Percentiles rank a stretch among this genome's conserved stretches.
Evolutionary conservation across 345 rosid species (phyloP).

Genomic region (Theobroma cacao): DNA sequence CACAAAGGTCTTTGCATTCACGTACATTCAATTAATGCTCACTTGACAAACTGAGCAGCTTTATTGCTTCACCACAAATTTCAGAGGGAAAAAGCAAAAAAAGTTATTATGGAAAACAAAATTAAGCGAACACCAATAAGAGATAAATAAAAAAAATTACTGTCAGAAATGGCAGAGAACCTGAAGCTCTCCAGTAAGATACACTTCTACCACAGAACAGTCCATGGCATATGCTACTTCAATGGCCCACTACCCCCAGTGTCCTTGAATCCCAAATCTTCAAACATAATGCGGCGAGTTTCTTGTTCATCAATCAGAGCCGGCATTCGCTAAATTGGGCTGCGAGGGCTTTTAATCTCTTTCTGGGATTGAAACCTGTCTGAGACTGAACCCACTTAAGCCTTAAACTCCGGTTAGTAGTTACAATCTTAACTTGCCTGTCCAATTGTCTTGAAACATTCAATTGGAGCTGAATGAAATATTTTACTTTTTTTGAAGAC

Average conservation of each 20-base stretch:
- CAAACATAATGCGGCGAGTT: not conserved
- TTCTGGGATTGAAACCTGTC: not conserved
- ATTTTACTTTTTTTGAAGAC: not conserved
- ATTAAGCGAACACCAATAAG: not conserved
- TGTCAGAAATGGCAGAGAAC: slow-evolving; percentile 7
- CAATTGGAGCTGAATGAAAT: not conserved
- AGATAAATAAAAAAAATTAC: not conserved
- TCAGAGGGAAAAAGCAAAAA: not conserved
- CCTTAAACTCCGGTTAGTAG: not conserved
- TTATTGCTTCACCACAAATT: slow-evolving; percentile 13
- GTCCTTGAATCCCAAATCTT: not conserved
- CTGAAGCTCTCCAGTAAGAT: slow-evolving; percentile 13
- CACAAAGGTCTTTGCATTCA: not conserved
- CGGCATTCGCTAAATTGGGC: too few relatives aligned
- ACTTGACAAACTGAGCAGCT: slow-evolving; percentile 15
- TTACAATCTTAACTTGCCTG: not conserved
- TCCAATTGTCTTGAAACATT: not conserved
- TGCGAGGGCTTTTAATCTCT: not conserved
- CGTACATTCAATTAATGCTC: slow-evolving; percentile 21
- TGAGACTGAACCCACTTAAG: not conserved
- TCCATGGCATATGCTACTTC: slow-evolving; percentile 5
- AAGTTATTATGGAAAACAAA: not conserved
- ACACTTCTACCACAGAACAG: slow-evolving; percentile 10
- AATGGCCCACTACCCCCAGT: slow-evolving; percentile 14
- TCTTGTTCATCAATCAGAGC: not conserved